A percentile compares a stretch with the other conserved stretches of the same genome.
Evolutionary conservation across 2,329 filamentous ascomycete genomes (phyloP).

Genomic region (Fusarium sp.): DNA sequence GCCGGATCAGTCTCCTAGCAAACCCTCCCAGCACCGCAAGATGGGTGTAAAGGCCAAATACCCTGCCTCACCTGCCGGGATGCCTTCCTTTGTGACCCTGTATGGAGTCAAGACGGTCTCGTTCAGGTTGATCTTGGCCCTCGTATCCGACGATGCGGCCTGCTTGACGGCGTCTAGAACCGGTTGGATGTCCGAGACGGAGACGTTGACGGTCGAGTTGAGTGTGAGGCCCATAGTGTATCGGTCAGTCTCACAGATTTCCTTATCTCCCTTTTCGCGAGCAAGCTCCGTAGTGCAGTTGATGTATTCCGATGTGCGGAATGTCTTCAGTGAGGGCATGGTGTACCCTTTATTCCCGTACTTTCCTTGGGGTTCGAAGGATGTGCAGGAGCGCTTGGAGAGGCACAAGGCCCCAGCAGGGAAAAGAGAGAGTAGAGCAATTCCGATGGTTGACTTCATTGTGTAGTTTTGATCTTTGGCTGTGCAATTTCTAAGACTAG

Average conservation of each 20-base stretch:
- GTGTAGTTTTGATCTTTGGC: fast-evolving
- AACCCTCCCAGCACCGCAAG: not conserved
- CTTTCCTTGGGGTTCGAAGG: not conserved
- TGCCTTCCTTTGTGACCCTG: not conserved
- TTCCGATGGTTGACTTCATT: not conserved
- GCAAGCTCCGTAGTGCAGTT: not conserved
- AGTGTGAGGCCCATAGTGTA: not conserved
- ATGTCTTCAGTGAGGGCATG: not conserved
- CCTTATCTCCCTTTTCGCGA: not conserved
- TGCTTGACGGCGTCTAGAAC: not conserved
- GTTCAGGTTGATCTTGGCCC: not conserved
- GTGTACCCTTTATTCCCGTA: not conserved
- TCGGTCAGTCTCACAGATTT: not conserved
- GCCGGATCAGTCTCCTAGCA: not conserved
- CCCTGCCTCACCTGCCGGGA: not conserved
- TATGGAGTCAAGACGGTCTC: not conserved
- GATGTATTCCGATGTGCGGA: not conserved
- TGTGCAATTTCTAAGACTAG: not conserved
- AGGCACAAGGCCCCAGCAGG: not conserved
- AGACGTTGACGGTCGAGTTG: slow-evolving; percentile 1
- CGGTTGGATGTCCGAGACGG: not conserved
- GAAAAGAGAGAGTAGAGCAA: not conserved
- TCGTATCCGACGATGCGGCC: not conserved
- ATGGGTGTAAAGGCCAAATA: not conserved
- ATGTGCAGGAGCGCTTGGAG: not conserved